Conservation (phyloP, 352 stramenopile genomes). For the Aphanomyces invadans region DNA sequence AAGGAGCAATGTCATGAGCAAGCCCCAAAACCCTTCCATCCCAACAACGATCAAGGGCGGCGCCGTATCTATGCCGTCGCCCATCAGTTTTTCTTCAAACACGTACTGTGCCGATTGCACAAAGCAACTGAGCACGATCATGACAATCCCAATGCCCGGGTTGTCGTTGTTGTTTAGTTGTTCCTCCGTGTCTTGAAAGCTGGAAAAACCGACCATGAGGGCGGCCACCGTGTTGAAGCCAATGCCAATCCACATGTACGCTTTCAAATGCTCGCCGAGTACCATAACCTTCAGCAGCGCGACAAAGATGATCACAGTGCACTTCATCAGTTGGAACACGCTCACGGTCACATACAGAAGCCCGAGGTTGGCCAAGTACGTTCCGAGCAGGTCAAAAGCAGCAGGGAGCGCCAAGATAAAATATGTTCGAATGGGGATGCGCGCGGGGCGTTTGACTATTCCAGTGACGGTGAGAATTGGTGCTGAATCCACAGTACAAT, state of each 20-base stretch:
- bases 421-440: slow-evolving; percentile 89
- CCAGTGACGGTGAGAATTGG: slow-evolving; percentile 5
- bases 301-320: slow-evolving; percentile 95
- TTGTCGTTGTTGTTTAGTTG: slow-evolving; percentile 59
- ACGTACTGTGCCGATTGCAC: slow-evolving; percentile 95
- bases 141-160: slow-evolving; percentile 85
- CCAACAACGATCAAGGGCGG: slow-evolving; percentile 90
- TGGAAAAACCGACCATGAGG: slow-evolving; percentile 90
- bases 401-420: slow-evolving; percentile 89
- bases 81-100: slow-evolving; percentile 97
- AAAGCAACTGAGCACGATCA: slow-evolving; percentile 92
- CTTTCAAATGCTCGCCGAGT: slow-evolving; percentile 81
- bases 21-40: slow-evolving; percentile 96
- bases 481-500: not conserved
- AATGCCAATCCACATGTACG: slow-evolving; percentile 97
- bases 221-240: slow-evolving; percentile 90
- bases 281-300: slow-evolving; percentile 94
- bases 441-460: slow-evolving; percentile 61
- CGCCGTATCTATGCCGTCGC: slow-evolving; percentile 83
- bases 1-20: slow-evolving; percentile 87
- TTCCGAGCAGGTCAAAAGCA: slow-evolving; percentile 90
- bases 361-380: slow-evolving; percentile 91
- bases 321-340: slow-evolving; percentile 86
- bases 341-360: slow-evolving; percentile 88
- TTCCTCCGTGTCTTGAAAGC: slow-evolving; percentile 74